phyloP scores from a whole-genome alignment of 2,329 filamentous ascomycete species.

The Celoporthe dispersa region DNA sequence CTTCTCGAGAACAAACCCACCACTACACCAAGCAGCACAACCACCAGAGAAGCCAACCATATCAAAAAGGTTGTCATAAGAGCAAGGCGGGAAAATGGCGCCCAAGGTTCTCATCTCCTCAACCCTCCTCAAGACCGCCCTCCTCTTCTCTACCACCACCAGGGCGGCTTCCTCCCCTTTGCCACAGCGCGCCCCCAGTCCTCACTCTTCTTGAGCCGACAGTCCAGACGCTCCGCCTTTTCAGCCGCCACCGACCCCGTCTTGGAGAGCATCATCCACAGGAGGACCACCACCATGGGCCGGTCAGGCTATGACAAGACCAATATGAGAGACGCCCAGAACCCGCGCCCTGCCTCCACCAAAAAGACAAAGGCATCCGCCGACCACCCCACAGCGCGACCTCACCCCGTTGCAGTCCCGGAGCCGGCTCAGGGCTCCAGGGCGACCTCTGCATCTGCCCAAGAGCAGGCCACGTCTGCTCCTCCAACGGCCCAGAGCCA shows the following conservation, averaged over 20 bases:
- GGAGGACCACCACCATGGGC: constrained; percentile 11
- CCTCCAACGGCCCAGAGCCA: background rate
- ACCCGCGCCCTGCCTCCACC: constrained; percentile 9
- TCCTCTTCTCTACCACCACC: background rate
- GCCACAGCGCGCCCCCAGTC: background rate
- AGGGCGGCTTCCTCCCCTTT: background rate
- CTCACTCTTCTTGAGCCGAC: background rate
- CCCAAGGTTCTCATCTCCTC: background rate
- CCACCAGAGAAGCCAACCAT: background rate
- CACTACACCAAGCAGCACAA: background rate
- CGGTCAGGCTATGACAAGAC: constrained; percentile 27
- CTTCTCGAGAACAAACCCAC: background rate
- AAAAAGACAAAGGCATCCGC: background rate
- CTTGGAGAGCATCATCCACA: background rate
- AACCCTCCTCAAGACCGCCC: background rate
- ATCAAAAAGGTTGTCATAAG: background rate
- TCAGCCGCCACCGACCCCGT: background rate
- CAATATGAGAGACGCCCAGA: constrained; percentile 16
- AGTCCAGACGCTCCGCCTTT: background rate
- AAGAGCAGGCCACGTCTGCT: background rate
- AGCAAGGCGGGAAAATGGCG: background rate
- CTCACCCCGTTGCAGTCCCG: background rate
- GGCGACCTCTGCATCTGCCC: too few species aligned
- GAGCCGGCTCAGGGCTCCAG: background rate
- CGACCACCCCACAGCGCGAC: too few species aligned